These are phyloP conservation scores for Fraxinus anomala DNA, from an alignment of 257 asterid species.

Conservation along the genomic window DNA sequence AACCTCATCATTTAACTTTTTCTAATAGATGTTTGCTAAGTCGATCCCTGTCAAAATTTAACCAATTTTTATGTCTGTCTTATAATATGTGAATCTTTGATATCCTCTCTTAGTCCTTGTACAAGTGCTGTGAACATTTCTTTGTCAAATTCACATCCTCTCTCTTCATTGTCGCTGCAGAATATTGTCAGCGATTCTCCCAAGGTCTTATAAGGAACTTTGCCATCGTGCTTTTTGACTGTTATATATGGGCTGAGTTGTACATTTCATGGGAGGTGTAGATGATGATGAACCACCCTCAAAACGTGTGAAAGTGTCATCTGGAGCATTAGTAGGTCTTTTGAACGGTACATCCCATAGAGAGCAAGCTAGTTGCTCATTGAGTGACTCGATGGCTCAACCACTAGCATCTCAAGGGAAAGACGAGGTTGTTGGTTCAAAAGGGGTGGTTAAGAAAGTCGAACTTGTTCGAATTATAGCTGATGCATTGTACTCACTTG, in stretches of 20 bases:
- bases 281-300: conserved; percentile 81
- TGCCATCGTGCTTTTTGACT: conserved; percentile 21
- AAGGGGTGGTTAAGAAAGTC: conserved; percentile 64
- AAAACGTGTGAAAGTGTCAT: conserved; percentile 74
- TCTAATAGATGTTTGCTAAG: background rate
- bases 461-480: conserved; percentile 75
- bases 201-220: conserved; percentile 25
- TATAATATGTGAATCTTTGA: background rate
- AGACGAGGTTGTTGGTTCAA: conserved; percentile 69
- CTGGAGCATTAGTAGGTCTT: conserved; percentile 49
- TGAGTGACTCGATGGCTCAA: conserved; percentile 65
- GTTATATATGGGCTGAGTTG: conserved; percentile 74
- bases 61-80: background rate
- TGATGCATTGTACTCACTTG: conserved; percentile 81
- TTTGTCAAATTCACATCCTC: background rate
- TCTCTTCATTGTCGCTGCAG: conserved; percentile 24
- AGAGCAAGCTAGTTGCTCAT: conserved; percentile 57
- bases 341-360: conserved; percentile 46
- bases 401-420: conserved; percentile 58
- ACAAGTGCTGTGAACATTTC: background rate
- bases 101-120: conserved; percentile 9
- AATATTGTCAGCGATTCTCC: conserved; percentile 13
- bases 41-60: background rate
- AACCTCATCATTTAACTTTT: background rate
- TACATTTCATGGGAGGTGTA: conserved; percentile 91